Conservation (phyloP, 768 basidiomycete species). For the Mycena polygramma region DNA sequence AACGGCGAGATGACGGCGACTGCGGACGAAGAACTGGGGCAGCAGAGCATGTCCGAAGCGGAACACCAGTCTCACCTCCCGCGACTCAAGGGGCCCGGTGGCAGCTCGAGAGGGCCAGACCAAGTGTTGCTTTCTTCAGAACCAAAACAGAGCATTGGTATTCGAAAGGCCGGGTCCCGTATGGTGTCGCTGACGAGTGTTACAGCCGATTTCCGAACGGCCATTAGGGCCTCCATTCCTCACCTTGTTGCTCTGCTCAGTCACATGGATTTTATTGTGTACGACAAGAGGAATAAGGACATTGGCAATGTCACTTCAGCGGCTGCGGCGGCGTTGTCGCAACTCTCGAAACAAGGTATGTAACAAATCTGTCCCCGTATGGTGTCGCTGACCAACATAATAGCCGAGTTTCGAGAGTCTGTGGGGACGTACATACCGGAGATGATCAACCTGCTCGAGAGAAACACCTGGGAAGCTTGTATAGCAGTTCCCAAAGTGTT, state of each 20-base stretch:
- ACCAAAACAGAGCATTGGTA: constrained; percentile 1
- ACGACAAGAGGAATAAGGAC: no score
- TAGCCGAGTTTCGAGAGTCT: no score
- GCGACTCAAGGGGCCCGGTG: constrained; percentile 8
- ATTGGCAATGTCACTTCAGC: no score
- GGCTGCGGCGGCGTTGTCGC: background rate
- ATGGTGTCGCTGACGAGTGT: constrained; percentile 6
- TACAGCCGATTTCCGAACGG: background rate
- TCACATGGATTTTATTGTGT: no score
- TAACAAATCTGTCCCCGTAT: no score
- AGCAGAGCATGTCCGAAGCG: background rate
- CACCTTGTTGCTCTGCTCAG: no score
- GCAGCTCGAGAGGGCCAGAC: constrained; percentile 10
- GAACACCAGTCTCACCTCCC: constrained; percentile 5
- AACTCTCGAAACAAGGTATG: no score
- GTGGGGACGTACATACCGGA: no score
- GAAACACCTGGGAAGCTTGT: no score
- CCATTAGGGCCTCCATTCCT: background rate
- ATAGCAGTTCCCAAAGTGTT: background rate
- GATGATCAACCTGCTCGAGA: no score
- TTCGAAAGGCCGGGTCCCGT: constrained; percentile 1
- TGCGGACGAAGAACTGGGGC: constrained; percentile 4
- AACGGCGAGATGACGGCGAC: background rate
- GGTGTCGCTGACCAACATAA: no score
- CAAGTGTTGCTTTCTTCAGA: background rate